Base-by-base conservation (phyloP, 164 flowering plant species). In the Stephania cephalantha region DNA sequence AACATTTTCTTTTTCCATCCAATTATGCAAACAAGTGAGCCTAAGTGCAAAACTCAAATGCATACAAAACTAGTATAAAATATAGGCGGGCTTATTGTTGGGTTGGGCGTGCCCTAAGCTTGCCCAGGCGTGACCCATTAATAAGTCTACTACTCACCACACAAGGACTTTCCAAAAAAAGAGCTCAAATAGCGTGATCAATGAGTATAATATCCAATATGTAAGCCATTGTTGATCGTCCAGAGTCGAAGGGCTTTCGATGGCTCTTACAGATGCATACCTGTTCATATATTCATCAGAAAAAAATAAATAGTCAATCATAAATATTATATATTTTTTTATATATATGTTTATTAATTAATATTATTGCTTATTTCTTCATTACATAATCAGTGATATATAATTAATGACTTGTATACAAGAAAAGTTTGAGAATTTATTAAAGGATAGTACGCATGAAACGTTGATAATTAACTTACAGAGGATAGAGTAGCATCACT, bases 141-240 rank as follows among this genome's bases (percentile, higher is more conserved):
- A 53, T 53, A 53, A 13, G 18, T 18, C n/a, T 52, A 69, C n/a
- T 52, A 69, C 46, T 53, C 89, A 92, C 98, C 98, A 90, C 52
- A 78, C 86, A 5, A 92, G 89, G 82, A 91, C 61, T 81, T 78
- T 87, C 85, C 87, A 91, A 35, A 75, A 89, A 5, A 93, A 89
- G 50, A 93, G 92, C 88, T 95, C 99, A 69, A 93, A 93, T 13
- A 95, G 83, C 22, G 95, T 88, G 70, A 85, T 88, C 73, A 95
- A 81, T 2, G 99, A 95, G 84, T 95, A 89, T 2, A 93, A 69
- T 75, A 93, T 84, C 99, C 99, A 95, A 46, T 95, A 93, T 9
- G 96, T 93, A 31, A 95, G 88, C 99, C 99, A 95, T 69, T 95
- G 99, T 71, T 91, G 64, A 58, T 58, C 64, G 64, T 58, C 64